Percentiles rank a stretch among this genome's conserved stretches.
Conservation (phyloP, 495 filamentous ascomycete species). For the Clavariopsis aquatica region DNA sequence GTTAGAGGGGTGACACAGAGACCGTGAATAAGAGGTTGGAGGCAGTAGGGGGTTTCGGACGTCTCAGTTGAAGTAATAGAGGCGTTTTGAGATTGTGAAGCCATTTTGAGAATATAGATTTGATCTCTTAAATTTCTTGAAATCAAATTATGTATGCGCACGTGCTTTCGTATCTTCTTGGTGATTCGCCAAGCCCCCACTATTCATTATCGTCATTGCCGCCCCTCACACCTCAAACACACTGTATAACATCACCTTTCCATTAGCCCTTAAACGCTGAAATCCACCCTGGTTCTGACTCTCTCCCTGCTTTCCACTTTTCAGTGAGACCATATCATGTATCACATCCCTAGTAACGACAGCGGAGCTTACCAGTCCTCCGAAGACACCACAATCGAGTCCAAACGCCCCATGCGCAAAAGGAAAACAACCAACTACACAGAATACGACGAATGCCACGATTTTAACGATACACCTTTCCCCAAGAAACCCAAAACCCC, state of each 20-base stretch:
- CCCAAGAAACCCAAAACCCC: slow-evolving; percentile 17
- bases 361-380: neutral
- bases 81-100: neutral
- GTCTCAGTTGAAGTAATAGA: neutral
- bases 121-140: neutral
- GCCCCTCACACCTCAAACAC: neutral
- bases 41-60: neutral
- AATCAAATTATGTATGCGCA: neutral
- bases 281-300: neutral
- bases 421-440: slow-evolving; percentile 11
- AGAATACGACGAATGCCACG: neutral
- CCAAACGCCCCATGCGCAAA: slow-evolving; percentile 8
- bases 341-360: neutral
- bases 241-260: no score
- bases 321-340: neutral
- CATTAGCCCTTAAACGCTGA: neutral
- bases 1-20: slow-evolving; percentile 24
- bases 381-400: neutral
- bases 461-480: neutral
- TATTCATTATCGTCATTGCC: neutral
- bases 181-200: neutral
- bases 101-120: neutral
- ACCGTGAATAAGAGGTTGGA: slow-evolving; percentile 26
- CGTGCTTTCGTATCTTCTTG: neutral
- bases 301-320: neutral